Evolutionary conservation across 1,284 basidiomycete species (phyloP), one percentile per base, ranked within the genome.

Genomic region (Coniferiporia sulphurascens): DNA sequence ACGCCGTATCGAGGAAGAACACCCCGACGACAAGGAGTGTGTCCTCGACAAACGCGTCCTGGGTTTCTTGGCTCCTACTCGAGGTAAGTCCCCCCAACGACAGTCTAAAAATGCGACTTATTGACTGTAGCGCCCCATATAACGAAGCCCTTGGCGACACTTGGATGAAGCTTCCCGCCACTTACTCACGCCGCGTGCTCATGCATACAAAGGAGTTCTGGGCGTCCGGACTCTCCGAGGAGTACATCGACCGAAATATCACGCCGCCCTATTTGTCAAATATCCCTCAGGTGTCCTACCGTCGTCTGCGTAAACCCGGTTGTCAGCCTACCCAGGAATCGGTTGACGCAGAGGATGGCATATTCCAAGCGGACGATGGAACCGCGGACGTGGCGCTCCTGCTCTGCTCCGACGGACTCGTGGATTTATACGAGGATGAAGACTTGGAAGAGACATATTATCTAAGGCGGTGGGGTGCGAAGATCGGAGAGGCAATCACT

Each of bases 61-160:
- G 17, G 86, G 86, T 19, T 84, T 80, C 61, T 76, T 87, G 46
- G 82, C 82, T 45, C 84, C 85, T 45, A 87, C 86, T 50, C 75
- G 86, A 74, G 83, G 86, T 84, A 67, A 63, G 73, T 27, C 65
- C 62, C 62, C 36, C 10, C 44, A 17, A 34, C 52, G 45, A 35
- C 9, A n/a, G 15, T 36, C 55, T 56, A 65, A 61, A 12, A 41
- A 41, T 15, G 12, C 15, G 22, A 19, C 54, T 48, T 17, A 56
- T 27, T 8, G 10, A 17, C 3, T 13, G 4, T 19, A 27, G 17
- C 45, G 44, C n/a, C 32, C 46, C 41, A 22, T 41, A 48, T 41
- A 9, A 36, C 46, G 34, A 61, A 87, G 86, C 84, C 27, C 66
- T 88, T 55, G 85, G 85, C 13, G 86, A 87, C 67, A 78, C 76